Conservation (phyloP, 2,329 filamentous ascomycete genomes). For the Lecanicillium sp. region DNA sequence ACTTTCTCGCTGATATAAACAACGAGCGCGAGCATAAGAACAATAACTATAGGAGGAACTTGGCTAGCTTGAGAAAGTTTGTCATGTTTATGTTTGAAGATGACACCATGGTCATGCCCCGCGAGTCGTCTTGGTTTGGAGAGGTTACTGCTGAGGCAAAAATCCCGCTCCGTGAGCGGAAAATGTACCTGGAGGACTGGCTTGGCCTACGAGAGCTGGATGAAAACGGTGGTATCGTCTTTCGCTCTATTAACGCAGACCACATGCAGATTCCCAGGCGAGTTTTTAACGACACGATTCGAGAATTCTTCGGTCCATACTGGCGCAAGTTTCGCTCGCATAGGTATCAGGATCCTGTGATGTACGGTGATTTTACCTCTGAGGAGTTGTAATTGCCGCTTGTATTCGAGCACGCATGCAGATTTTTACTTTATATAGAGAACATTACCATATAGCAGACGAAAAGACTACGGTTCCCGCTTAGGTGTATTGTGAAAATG, state of each 20-base stretch:
- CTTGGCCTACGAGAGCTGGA: conserved; percentile 76
- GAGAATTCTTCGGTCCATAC: conserved; percentile 54
- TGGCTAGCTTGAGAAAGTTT: conserved; percentile 65
- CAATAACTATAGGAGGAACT: conserved; percentile 59
- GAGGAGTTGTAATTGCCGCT: conserved; percentile 29
- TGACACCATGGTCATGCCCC: conserved; percentile 79
- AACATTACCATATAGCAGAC: no score
- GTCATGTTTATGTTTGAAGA: conserved; percentile 86
- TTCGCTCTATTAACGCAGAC: conserved; percentile 62
- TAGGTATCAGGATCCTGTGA: conserved; percentile 12
- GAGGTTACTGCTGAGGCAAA: conserved; percentile 73
- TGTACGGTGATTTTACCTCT: conserved; percentile 12
- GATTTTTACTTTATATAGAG: no score
- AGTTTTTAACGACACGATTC: conserved; percentile 57
- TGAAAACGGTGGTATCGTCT: conserved; percentile 68
- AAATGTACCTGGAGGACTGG: conserved; percentile 86
- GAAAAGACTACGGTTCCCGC: no score
- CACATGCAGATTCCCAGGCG: conserved; percentile 76
- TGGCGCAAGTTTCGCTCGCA: conserved; percentile 27
- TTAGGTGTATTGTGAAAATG: no score
- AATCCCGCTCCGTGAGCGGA: conserved; percentile 59
- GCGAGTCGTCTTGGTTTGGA: conserved; percentile 83
- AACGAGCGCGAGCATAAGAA: conserved; percentile 80
- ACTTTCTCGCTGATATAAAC: conserved; percentile 92
- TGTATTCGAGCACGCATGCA: no score